A percentile compares a stretch with the other conserved stretches of the same genome.
phyloP scores from a whole-genome alignment of 768 basidiomycete genomes.

The Pleurotus eryngii region DNA sequence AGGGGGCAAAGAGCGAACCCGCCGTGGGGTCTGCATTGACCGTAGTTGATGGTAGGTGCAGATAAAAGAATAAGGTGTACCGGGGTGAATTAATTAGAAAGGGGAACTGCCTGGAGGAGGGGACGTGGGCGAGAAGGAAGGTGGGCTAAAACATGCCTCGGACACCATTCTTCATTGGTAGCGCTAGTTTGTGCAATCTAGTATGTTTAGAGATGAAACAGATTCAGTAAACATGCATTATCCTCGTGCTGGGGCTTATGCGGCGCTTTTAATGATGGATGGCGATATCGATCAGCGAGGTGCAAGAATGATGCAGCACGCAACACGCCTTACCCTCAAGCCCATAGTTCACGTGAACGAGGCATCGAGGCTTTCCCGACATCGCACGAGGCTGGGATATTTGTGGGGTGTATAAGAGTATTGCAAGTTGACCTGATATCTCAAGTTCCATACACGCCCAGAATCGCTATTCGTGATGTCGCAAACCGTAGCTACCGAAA shows the following conservation, averaged over 20 bases:
- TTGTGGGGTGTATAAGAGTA: too few relatives aligned
- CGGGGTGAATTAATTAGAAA: background rate
- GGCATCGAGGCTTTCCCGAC: background rate
- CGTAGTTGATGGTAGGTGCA: too few relatives aligned
- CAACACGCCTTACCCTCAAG: background rate
- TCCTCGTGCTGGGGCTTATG: background rate
- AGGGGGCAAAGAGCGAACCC: background rate
- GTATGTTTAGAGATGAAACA: too few relatives aligned
- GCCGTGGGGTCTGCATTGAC: too few relatives aligned
- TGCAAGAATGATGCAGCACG: background rate
- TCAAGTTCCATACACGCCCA: too few relatives aligned
- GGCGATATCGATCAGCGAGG: background rate
- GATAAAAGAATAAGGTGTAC: too few relatives aligned
- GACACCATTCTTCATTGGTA: too few relatives aligned
- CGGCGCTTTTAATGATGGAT: constrained; percentile 5
- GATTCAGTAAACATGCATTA: background rate
- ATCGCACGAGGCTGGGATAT: background rate
- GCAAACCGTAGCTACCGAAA: background rate
- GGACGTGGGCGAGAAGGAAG: too few relatives aligned
- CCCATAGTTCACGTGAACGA: background rate
- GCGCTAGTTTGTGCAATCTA: too few relatives aligned
- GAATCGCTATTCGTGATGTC: background rate
- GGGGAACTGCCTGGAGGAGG: too few relatives aligned
- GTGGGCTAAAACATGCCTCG: too few relatives aligned
- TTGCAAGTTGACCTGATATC: too few relatives aligned